Conservation (phyloP, 371 early-diverging fungal genomes). For the Rhizopus sp. region DNA sequence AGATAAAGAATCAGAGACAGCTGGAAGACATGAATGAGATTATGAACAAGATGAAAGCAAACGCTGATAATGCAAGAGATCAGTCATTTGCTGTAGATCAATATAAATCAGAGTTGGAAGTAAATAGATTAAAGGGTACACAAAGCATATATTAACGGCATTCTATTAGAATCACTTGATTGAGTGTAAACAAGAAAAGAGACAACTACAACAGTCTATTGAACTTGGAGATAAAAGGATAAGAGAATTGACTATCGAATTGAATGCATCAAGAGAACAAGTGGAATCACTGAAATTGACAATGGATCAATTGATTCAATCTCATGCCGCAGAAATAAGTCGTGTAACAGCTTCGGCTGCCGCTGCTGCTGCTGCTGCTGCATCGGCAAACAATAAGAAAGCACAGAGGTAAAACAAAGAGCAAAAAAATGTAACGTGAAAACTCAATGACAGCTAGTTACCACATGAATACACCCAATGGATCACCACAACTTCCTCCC, state of each 20-base stretch:
- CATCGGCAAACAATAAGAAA: conserved; percentile 4
- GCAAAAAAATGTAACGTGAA: background rate
- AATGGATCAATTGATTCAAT: conserved; percentile 20
- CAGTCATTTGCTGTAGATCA: conserved; percentile 26
- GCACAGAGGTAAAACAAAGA: conserved; percentile 1
- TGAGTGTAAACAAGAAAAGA: conserved; percentile 11
- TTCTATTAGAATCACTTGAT: conserved; percentile 5
- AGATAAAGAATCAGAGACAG: conserved; percentile 24
- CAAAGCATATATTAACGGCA: too few relatives aligned
- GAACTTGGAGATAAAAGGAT: background rate
- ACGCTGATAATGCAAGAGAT: conserved; percentile 27
- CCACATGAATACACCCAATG: conserved; percentile 12
- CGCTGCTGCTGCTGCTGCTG: conserved; percentile 5
- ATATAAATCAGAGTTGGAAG: conserved; percentile 20
- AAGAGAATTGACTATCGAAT: background rate
- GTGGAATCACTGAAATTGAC: conserved; percentile 7
- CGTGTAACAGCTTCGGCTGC: conserved; percentile 2
- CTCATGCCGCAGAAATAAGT: conserved; percentile 16
- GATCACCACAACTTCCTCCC: conserved; percentile 9
- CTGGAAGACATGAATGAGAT: conserved; percentile 21
- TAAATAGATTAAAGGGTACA: background rate
- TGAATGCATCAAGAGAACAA: conserved; percentile 18
- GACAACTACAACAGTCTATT: conserved; percentile 7
- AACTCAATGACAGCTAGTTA: background rate
- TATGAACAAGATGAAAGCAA: conserved; percentile 21